Percentiles rank a stretch among this genome's conserved stretches.
Evolutionary conservation across 2,329 filamentous ascomycete species (phyloP).

Genomic region (Colletotrichum cereale): DNA sequence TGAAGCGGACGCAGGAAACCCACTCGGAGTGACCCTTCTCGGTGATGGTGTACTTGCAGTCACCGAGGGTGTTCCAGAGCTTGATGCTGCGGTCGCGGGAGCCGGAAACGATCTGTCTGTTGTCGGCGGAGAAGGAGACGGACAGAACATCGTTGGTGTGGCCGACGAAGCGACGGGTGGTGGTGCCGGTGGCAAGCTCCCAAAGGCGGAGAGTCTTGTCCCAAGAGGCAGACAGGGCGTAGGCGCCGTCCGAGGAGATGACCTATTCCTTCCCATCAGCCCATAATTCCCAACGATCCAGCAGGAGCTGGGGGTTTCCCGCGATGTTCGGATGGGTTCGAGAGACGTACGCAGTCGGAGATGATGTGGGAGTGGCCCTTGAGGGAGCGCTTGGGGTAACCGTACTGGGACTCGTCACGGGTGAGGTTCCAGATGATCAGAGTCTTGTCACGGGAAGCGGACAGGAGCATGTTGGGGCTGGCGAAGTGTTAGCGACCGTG

Average conservation of each 20-base stretch:
- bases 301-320: conserved; percentile 1
- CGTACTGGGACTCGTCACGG: conserved; percentile 97
- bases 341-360: conserved; percentile 94
- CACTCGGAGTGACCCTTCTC: conserved; percentile 99
- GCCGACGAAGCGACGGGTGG: conserved; percentile 98
- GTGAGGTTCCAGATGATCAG: conserved; percentile 99
- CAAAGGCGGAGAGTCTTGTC: conserved; percentile 99
- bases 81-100: conserved; percentile 99
- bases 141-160: conserved; percentile 99
- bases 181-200: conserved; percentile 97
- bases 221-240: conserved; percentile 98
- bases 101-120: conserved; percentile 99
- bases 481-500: conserved; percentile 46
- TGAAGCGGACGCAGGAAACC: conserved; percentile 99
- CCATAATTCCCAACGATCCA: conserved; percentile 37
- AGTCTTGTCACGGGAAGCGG: conserved; percentile 96
- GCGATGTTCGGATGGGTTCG: conserved; percentile 28
- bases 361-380: conserved; percentile 99
- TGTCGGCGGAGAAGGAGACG: conserved; percentile 99
- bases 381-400: conserved; percentile 98
- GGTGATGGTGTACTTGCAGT: conserved; percentile 99
- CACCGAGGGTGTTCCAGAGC: conserved; percentile 99
- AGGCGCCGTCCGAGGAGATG: conserved; percentile 99
- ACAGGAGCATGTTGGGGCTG: conserved; percentile 99
- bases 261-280: conserved; percentile 72